A percentile compares a stretch with the other conserved stretches of the same genome.
These are phyloP conservation scores for Ophiorrhiza pumila DNA, from an alignment of 257 asterid species.

Conservation along the genomic window DNA sequence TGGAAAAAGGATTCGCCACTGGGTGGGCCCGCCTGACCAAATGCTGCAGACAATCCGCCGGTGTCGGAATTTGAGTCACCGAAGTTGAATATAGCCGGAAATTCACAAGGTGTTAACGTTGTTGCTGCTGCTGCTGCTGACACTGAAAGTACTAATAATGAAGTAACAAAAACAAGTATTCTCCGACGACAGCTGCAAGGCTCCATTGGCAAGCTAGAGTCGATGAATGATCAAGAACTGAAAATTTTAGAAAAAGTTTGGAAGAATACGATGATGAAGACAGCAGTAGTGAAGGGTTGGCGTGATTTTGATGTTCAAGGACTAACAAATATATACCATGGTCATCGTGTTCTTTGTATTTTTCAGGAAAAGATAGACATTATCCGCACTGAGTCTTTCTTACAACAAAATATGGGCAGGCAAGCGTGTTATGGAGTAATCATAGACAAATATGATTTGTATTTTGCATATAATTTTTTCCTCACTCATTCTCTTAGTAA, in stretches of 20 bases:
- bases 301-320: too few relatives aligned
- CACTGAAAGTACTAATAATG: constrained; percentile 12
- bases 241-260: too few relatives aligned
- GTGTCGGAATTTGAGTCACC: constrained; percentile 98
- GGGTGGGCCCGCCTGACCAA: constrained; percentile 84
- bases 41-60: constrained; percentile 90
- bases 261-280: neutral
- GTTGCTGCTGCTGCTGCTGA: neutral
- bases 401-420: too few relatives aligned
- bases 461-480: too few relatives aligned
- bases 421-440: too few relatives aligned
- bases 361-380: too few relatives aligned
- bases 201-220: neutral
- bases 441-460: too few relatives aligned
- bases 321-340: too few relatives aligned
- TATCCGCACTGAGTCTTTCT: too few relatives aligned
- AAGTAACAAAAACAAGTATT: neutral
- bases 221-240: neutral
- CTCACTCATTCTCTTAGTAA: too few relatives aligned
- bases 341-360: too few relatives aligned
- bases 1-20: constrained; percentile 74
- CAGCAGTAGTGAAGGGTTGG: neutral
- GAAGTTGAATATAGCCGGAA: constrained; percentile 85
- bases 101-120: constrained; percentile 35
- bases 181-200: neutral